Evolutionary conservation across 73 alveolate species (phyloP).

Genomic region (Symbiodinium pilosum): DNA sequence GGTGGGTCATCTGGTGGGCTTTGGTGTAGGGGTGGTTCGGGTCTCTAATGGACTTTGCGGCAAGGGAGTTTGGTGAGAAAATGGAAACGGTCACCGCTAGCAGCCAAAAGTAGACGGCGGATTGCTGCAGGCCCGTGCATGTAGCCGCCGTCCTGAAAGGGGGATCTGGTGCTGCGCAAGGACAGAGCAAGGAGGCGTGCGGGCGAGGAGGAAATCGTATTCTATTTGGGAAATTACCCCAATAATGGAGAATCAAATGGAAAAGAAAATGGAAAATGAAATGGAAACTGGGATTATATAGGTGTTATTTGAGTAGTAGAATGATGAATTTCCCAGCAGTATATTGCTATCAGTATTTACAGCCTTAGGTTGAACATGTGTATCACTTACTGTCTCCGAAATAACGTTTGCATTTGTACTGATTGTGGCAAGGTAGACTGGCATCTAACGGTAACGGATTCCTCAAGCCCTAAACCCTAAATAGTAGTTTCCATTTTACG

Average conservation of each 20-base stretch:
- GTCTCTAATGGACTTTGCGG: too few species aligned
- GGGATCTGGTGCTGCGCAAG: background rate
- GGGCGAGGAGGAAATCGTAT: background rate
- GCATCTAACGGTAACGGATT: background rate
- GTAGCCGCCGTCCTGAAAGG: constrained; percentile 15
- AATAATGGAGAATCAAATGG: background rate
- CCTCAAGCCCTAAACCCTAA: background rate
- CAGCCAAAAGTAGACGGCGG: background rate
- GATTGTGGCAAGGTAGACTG: background rate
- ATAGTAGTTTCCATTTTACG: background rate
- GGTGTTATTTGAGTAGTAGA: background rate
- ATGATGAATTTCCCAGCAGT: background rate
- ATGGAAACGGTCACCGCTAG: background rate
- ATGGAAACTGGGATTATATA: background rate
- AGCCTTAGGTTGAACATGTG: too few species aligned
- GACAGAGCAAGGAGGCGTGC: constrained; percentile 12
- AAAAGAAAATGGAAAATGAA: too few species aligned
- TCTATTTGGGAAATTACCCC: background rate
- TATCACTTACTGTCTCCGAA: too few species aligned
- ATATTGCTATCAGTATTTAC: background rate
- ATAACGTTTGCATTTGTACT: too few species aligned
- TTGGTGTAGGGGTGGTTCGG: too few species aligned
- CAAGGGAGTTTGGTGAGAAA: too few species aligned
- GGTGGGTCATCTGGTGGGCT: too few species aligned
- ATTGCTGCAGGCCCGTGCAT: background rate